phyloP scores from a whole-genome alignment of 345 rosid genomes.

The Aquilaria malaccensis region DNA sequence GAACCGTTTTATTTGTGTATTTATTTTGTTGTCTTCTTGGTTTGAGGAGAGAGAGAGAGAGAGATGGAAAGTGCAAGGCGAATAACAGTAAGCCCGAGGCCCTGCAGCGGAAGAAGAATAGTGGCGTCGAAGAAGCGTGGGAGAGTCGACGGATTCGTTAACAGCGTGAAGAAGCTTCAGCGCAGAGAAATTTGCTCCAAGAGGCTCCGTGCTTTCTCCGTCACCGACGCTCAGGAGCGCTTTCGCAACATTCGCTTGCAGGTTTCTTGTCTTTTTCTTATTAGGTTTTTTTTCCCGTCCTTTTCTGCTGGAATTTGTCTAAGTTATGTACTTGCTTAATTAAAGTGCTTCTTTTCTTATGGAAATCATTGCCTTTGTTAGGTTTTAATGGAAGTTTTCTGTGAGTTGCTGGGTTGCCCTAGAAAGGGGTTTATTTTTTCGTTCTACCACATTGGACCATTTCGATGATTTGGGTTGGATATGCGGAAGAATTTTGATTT shows the following conservation, averaged over 20 bases:
- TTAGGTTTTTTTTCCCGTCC: background rate
- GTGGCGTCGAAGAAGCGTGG: constrained; percentile 46
- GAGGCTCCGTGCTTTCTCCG: constrained; percentile 67
- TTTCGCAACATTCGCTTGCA: constrained; percentile 82
- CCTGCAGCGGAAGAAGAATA: constrained; percentile 52
- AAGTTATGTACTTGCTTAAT: background rate
- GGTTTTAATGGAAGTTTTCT: no score
- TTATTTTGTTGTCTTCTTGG: background rate
- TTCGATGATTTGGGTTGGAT: no score
- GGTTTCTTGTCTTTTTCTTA: constrained; percentile 23
- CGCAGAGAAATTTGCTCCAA: constrained; percentile 74
- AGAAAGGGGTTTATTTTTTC: no score
- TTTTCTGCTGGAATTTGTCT: background rate
- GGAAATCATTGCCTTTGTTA: no score
- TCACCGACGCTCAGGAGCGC: constrained; percentile 74
- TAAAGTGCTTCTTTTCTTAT: no score
- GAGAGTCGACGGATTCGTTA: constrained; percentile 48
- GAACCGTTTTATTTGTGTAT: no score
- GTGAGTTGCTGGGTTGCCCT: no score
- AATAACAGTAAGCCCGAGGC: constrained; percentile 47
- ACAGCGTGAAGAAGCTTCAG: constrained; percentile 82
- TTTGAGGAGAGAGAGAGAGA: constrained; percentile 2
- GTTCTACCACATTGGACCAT: no score
- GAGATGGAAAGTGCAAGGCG: constrained; percentile 39
- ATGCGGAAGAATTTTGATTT: no score